Evolutionary conservation across 805 yeast genomes (phyloP), one percentile per base, ranked within the genome.

Genomic region (Starmera amethionina): DNA sequence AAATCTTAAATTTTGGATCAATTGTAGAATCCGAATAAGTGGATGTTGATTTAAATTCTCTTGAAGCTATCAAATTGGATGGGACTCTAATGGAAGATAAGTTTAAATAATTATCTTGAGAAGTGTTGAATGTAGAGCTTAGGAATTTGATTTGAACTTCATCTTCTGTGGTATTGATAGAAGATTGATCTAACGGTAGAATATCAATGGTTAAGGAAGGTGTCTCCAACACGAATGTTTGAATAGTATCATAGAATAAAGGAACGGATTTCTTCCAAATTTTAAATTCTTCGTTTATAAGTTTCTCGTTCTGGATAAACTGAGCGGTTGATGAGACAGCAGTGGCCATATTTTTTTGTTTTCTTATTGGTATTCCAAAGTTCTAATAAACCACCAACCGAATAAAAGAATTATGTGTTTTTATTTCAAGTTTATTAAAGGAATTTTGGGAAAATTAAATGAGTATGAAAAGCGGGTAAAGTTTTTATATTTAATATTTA

Each of bases 221-320:
- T 57, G 72, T 68, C 14, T 72, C 68, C 33, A 75, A 60, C 5
- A 77, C 75, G 42, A 68, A 72, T 6, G 85, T 75, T 41, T 78
- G 77, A 38, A 82, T 71, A 43, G 77, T 67, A 51, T 78, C 81
- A 59, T 86, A 86, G 44, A 86, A 64, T 47, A 83, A 65, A 4
- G 94, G 95, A 12, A 83, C 80, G 2, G 90, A 74, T 52, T 85
- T 84, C 57, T 85, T 86, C 96, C 96, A 86, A 15, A 68, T 73
- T 50, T 76, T 76, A 66, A 72, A 82, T 61, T 83, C 93, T 59
- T 83, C 94, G 51, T 83, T 83, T 45, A 71, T 67, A 9, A 80
- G 59, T 53, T 82, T 82, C 50, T 79, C 84, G 37, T 68, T 66
- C 38, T 68, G 63, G 49, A 75, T 79, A 51, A 73, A 75, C 43